Percentiles rank a stretch among this genome's conserved stretches.
Evolutionary conservation across 306 rosid species (phyloP).

Genomic region (Aeschynomene evenia): DNA sequence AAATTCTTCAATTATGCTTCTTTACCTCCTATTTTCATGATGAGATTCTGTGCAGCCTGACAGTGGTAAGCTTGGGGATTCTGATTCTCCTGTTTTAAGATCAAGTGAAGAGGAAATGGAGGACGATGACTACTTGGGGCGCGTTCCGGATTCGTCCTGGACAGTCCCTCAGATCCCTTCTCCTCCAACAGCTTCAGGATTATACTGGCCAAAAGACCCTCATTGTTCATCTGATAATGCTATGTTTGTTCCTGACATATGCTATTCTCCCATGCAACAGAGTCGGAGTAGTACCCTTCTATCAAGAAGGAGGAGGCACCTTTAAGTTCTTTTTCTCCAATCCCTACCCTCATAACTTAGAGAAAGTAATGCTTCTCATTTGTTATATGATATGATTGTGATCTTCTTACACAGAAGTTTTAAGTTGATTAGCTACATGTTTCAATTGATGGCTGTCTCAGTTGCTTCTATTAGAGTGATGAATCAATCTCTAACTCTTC

Average conservation of each 20-base stretch:
- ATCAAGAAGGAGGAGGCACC: conserved; percentile 47
- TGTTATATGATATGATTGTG: conserved; percentile 33
- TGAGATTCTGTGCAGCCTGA: conserved; percentile 59
- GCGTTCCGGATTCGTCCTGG: conserved; percentile 69
- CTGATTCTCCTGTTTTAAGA: conserved; percentile 58
- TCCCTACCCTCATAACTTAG: conserved; percentile 20
- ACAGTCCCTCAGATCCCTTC: conserved; percentile 84
- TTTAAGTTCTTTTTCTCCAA: conserved; percentile 26
- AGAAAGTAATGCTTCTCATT: conserved; percentile 7
- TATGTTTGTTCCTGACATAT: conserved; percentile 66
- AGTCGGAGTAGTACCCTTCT: conserved; percentile 31
- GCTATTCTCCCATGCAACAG: conserved; percentile 39
- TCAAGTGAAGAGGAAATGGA: conserved; percentile 58
- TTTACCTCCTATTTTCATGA: conserved; percentile 12
- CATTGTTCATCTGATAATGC: conserved; percentile 41
- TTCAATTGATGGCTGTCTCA: conserved; percentile 25
- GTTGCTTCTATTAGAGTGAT: conserved; percentile 23
- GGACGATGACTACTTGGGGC: conserved; percentile 50
- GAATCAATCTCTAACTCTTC: conserved; percentile 17
- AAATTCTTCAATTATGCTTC: conserved; percentile 18
- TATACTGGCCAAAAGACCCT: conserved; percentile 67
- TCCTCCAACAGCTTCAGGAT: conserved; percentile 88
- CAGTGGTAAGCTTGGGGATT: conserved; percentile 68
- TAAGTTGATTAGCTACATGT: conserved; percentile 6
- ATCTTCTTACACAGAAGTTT: conserved; percentile 18